A percentile compares a stretch with the other conserved stretches of the same genome.
These are phyloP conservation scores for Alternaria brassicae DNA, from an alignment of 2,329 filamentous ascomycete species.

Conservation along the genomic window DNA sequence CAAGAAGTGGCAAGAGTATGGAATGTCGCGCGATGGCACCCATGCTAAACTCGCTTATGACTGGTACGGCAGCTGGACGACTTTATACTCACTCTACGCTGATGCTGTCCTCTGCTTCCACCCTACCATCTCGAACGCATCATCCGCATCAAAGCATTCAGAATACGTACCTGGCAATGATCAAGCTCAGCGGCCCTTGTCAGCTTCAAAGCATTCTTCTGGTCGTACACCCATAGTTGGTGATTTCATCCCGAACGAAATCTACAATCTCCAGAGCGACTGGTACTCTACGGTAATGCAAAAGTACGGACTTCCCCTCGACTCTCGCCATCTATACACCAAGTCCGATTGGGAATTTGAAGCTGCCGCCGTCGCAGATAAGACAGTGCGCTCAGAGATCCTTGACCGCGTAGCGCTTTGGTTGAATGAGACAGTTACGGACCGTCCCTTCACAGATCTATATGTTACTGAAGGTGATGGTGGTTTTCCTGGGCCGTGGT, in stretches of 20 bases:
- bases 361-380: conserved; percentile 77
- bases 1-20: conserved; percentile 73
- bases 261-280: conserved; percentile 80
- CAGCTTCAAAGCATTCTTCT: conserved; percentile 13
- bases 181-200: conserved; percentile 31
- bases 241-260: conserved; percentile 73
- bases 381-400: conserved; percentile 72
- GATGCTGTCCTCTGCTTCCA: conserved; percentile 85
- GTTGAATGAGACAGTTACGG: conserved; percentile 82
- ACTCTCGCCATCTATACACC: conserved; percentile 81
- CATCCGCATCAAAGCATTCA: not conserved
- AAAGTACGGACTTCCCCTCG: conserved; percentile 81
- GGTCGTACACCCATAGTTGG: conserved; percentile 42
- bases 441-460: conserved; percentile 80
- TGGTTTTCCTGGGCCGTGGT: conserved; percentile 74
- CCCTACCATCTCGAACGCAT: conserved; percentile 55
- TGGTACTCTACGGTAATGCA: conserved; percentile 84
- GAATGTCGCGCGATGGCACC: conserved; percentile 70
- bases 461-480: conserved; percentile 82
- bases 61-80: conserved; percentile 82
- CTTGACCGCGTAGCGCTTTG: conserved; percentile 76
- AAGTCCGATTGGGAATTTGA: conserved; percentile 95
- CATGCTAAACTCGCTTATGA: conserved; percentile 83
- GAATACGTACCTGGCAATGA: conserved; percentile 15
- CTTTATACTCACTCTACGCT: conserved; percentile 83